phyloP scores from a whole-genome alignment of 2,329 filamentous ascomycete species.

The Zymoseptoria tritici region DNA sequence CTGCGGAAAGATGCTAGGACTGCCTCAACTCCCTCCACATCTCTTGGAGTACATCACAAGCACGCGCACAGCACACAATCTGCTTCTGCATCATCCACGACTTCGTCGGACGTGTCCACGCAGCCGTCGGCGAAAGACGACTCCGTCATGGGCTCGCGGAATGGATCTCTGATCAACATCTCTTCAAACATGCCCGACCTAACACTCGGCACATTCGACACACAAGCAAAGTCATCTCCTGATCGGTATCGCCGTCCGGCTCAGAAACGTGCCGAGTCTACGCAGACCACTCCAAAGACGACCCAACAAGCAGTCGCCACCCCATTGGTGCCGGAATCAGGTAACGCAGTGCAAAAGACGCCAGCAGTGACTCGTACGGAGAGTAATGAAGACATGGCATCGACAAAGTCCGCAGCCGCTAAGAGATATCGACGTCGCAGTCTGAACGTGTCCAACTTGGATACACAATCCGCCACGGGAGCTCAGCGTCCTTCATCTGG shows the following conservation, averaged over 20 bases:
- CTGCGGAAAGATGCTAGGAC: conserved; percentile 51
- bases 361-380: conserved; percentile 9
- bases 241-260: conserved; percentile 74
- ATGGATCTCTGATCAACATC: conserved; percentile 39
- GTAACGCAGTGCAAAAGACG: not conserved
- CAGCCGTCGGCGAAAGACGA: conserved; percentile 30
- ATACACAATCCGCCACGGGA: conserved; percentile 22
- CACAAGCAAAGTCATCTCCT: conserved; percentile 60
- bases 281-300: conserved; percentile 28
- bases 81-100: conserved; percentile 38
- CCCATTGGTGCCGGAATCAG: not conserved
- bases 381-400: conserved; percentile 63
- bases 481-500: conserved; percentile 21
- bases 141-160: conserved; percentile 26
- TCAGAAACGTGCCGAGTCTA: conserved; percentile 47
- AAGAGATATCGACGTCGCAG: conserved; percentile 77
- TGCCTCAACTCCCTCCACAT: conserved; percentile 43
- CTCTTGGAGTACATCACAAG: conserved; percentile 27
- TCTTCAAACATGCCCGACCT: conserved; percentile 48
- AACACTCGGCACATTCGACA: conserved; percentile 48
- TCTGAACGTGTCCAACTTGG: conserved; percentile 55
- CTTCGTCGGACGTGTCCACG: conserved; percentile 41
- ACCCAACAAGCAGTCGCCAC: conserved; percentile 18
- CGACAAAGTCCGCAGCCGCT: conserved; percentile 56
- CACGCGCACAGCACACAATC: conserved; percentile 32